Conservation (phyloP, 352 stramenopile genomes). For the Aphanomyces astaci region DNA sequence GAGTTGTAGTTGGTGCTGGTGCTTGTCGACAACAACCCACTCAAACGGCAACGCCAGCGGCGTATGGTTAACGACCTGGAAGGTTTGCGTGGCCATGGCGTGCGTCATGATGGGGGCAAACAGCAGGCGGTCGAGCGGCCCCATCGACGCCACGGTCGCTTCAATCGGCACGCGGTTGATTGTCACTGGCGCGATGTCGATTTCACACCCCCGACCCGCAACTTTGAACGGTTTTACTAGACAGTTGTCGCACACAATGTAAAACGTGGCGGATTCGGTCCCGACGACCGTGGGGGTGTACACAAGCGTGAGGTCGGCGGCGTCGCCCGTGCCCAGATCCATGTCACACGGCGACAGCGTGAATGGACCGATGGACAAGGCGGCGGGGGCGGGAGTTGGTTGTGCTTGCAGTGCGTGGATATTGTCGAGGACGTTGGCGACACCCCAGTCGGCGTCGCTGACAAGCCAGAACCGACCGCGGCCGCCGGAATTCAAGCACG, state of each 20-base stretch:
- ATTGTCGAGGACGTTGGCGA: slow-evolving; percentile 25
- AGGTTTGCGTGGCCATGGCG: slow-evolving; percentile 28
- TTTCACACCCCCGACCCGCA: slow-evolving; percentile 52
- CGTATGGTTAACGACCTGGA: slow-evolving; percentile 57
- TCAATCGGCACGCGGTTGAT: slow-evolving; percentile 48
- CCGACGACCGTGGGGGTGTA: slow-evolving; percentile 52
- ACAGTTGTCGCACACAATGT: slow-evolving; percentile 81
- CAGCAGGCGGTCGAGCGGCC: slow-evolving; percentile 35
- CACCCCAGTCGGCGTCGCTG: slow-evolving; percentile 48
- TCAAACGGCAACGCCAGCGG: slow-evolving; percentile 49
- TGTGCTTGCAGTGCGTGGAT: slow-evolving; percentile 1
- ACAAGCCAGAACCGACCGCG: slow-evolving; percentile 65
- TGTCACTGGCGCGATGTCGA: slow-evolving; percentile 42
- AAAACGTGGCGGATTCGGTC: slow-evolving; percentile 51
- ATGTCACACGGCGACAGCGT: slow-evolving; percentile 45
- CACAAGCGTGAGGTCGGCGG: slow-evolving; percentile 38
- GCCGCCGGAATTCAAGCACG: slow-evolving; percentile 54
- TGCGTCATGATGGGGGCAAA: slow-evolving; percentile 44
- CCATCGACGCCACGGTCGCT: slow-evolving; percentile 37
- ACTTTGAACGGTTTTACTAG: slow-evolving; percentile 66
- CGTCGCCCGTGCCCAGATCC: slow-evolving; percentile 38
- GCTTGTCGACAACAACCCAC: slow-evolving; percentile 47
- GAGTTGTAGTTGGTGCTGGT: too few relatives aligned
- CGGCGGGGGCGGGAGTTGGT: background rate
- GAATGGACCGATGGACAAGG: slow-evolving; percentile 40